These are phyloP conservation scores for Alloteropsis semialata DNA, from an alignment of 176 grass and related monocot genomes.

Conservation along the genomic window DNA sequence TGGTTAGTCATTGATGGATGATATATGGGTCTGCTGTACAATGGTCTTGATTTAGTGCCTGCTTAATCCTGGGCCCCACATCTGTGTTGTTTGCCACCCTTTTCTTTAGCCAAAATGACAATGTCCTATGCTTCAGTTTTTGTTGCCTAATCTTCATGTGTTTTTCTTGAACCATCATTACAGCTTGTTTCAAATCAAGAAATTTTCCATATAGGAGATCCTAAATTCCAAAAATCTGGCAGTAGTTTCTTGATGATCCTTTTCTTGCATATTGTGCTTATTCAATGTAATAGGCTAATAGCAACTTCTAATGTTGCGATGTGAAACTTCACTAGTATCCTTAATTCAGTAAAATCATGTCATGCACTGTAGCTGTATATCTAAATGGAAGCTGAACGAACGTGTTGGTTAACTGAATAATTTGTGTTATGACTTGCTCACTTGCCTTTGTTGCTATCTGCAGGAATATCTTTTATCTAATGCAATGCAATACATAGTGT, in stretches of 20 bases:
- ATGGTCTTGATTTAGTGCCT: neutral
- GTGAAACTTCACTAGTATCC: neutral
- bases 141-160: neutral
- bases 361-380: neutral
- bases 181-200: constrained; percentile 4
- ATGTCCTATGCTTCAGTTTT: neutral
- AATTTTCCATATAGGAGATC: neutral
- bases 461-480: neutral
- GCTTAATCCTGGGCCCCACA: neutral
- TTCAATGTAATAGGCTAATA: neutral
- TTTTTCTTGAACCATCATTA: neutral
- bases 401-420: neutral
- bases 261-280: neutral
- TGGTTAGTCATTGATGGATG: constrained; percentile 1
- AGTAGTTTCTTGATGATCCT: neutral
- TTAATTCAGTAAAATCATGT: neutral
- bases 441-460: neutral
- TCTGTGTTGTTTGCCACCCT: neutral
- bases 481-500: neutral
- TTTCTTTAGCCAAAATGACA: neutral
- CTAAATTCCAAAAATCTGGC: neutral
- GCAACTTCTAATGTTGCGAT: neutral
- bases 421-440: neutral
- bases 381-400: neutral
- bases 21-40: neutral